phyloP scores from a whole-genome alignment of 306 rosid genomes.

The Pterocarpus macrocarpus region DNA sequence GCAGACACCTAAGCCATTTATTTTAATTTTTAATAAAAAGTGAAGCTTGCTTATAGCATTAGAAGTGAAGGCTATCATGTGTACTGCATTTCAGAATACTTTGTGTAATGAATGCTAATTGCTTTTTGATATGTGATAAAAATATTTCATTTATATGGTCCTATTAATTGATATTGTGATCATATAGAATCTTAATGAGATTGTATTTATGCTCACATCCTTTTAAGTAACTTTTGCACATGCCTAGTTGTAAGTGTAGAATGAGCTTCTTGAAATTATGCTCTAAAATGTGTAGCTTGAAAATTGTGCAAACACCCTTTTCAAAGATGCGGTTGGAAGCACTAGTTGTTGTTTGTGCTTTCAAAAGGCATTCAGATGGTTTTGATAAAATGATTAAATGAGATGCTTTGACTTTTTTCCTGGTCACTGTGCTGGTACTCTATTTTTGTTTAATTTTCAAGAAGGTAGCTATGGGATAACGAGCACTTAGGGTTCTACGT shows the following conservation, averaged over 20 bases:
- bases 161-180: no score
- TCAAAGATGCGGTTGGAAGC: slow-evolving; percentile 4
- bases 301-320: neutral
- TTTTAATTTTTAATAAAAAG: no score
- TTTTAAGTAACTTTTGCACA: neutral
- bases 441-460: neutral
- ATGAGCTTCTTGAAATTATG: neutral
- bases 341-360: neutral
- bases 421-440: neutral
- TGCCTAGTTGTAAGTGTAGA: neutral
- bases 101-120: no score
- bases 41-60: no score
- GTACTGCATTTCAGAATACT: no score
- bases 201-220: no score
- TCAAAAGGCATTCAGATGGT: neutral
- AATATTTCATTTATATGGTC: no score
- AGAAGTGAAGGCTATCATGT: no score
- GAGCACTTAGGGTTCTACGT: neutral
- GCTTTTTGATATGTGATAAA: no score
- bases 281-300: neutral
- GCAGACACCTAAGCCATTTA: no score
- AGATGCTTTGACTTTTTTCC: neutral
- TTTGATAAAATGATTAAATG: neutral
- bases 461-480: neutral
- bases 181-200: no score